Evolutionary conservation across 768 basidiomycete genomes (phyloP).

Genomic region (Pulveroboletus sp.): DNA sequence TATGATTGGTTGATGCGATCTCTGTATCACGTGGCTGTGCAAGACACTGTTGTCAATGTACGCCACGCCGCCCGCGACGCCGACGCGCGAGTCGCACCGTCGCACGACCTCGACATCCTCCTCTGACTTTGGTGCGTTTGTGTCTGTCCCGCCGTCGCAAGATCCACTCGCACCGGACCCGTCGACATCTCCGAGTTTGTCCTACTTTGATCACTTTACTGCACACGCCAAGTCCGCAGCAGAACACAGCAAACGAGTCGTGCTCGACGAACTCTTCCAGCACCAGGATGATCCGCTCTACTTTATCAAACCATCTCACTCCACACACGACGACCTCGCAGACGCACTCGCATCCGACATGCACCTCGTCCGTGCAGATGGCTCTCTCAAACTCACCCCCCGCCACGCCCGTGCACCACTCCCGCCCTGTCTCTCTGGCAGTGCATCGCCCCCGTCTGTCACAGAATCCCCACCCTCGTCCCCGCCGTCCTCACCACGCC

Average conservation of each 20-base stretch:
- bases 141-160: conserved; percentile 51
- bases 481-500: background rate
- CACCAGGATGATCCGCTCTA: conserved; percentile 74
- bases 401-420: conserved; percentile 18
- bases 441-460: conserved; percentile 23
- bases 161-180: conserved; percentile 39
- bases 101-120: background rate
- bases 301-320: conserved; percentile 36
- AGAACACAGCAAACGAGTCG: conserved; percentile 47
- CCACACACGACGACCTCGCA: conserved; percentile 32
- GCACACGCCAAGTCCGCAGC: conserved; percentile 54
- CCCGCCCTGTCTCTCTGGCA: conserved; percentile 21
- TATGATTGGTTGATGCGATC: no score
- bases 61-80: conserved; percentile 31
- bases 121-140: conserved; percentile 62
- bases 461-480: background rate
- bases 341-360: conserved; percentile 37
- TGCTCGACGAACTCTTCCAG: conserved; percentile 62
- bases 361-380: background rate
- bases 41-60: conserved; percentile 39
- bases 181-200: conserved; percentile 29
- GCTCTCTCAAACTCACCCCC: no score
- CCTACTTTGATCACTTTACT: conserved; percentile 62
- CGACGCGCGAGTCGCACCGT: conserved; percentile 3
- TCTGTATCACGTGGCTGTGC: no score